A percentile compares a stretch with the other conserved stretches of the same genome.
Conservation (phyloP, 2,329 filamentous ascomycete genomes). For the Cladophialophora bantiana region DNA sequence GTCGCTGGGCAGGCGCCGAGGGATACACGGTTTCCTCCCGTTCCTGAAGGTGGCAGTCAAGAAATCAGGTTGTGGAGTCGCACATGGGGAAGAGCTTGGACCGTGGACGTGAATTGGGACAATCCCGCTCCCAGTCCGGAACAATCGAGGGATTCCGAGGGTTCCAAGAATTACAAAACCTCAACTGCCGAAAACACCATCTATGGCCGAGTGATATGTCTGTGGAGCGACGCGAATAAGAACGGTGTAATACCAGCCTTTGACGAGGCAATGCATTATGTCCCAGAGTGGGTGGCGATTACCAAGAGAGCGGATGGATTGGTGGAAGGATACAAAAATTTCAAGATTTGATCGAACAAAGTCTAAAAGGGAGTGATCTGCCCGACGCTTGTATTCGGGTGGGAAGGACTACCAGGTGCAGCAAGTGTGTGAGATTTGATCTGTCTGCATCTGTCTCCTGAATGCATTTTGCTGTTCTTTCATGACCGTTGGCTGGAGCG, state of each 20-base stretch:
- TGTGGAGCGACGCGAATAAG: slow-evolving; percentile 86
- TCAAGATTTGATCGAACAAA: slow-evolving; percentile 56
- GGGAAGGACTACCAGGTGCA: background rate
- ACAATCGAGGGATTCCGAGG: background rate
- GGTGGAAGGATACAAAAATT: slow-evolving; percentile 78
- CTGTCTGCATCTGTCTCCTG: background rate
- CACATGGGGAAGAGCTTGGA: slow-evolving; percentile 78
- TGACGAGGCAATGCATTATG: slow-evolving; percentile 77
- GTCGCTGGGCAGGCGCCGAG: slow-evolving; percentile 67
- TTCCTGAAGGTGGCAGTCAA: slow-evolving; percentile 67
- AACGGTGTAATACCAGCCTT: slow-evolving; percentile 77
- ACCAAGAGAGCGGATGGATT: slow-evolving; percentile 79
- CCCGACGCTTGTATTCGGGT: background rate
- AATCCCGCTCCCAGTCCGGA: slow-evolving; percentile 19
- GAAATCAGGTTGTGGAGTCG: slow-evolving; percentile 83
- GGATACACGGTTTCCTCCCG: slow-evolving; percentile 70
- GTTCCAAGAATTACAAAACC: slow-evolving; percentile 38
- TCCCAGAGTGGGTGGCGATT: slow-evolving; percentile 79
- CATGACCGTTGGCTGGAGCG: background rate
- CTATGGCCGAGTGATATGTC: slow-evolving; percentile 73
- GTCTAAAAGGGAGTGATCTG: background rate
- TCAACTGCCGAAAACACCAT: slow-evolving; percentile 52
- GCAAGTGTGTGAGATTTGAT: background rate
- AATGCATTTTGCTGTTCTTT: background rate
- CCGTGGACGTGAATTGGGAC: slow-evolving; percentile 74